These are phyloP conservation scores for Collybia sp. DNA, from an alignment of 768 basidiomycete species.

Conservation along the genomic window DNA sequence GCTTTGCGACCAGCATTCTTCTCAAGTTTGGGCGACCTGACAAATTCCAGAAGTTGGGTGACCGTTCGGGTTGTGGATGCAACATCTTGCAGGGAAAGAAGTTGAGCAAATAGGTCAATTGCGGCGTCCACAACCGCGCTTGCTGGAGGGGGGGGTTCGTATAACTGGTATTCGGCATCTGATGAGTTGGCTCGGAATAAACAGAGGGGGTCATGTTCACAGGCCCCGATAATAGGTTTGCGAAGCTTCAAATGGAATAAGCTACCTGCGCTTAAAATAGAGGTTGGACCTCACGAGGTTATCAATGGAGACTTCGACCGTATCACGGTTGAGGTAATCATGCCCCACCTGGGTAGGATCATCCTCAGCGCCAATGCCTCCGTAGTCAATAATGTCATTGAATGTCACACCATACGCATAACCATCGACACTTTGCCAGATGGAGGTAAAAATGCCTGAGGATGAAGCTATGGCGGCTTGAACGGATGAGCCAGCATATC, in stretches of 20 bases:
- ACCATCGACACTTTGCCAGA: slow-evolving; percentile 87
- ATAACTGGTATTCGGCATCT: slow-evolving; percentile 37
- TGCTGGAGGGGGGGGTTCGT: slow-evolving; percentile 69
- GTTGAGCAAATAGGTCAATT: slow-evolving; percentile 77
- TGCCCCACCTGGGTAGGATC: slow-evolving; percentile 26
- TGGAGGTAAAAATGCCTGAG: slow-evolving; percentile 73
- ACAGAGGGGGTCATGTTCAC: slow-evolving; percentile 81
- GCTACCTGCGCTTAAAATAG: neutral
- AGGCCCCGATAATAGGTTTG: slow-evolving; percentile 76
- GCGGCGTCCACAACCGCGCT: slow-evolving; percentile 87
- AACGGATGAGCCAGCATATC: slow-evolving; percentile 74
- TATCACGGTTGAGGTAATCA: slow-evolving; percentile 68
- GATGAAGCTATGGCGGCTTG: slow-evolving; percentile 91
- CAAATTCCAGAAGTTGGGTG: slow-evolving; percentile 56
- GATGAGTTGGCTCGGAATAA: slow-evolving; percentile 51
- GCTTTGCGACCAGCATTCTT: slow-evolving; percentile 83
- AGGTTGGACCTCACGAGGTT: slow-evolving; percentile 49
- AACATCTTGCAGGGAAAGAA: slow-evolving; percentile 77
- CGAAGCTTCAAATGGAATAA: slow-evolving; percentile 42
- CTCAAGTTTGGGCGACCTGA: slow-evolving; percentile 75
- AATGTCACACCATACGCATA: slow-evolving; percentile 90
- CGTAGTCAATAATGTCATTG: slow-evolving; percentile 47
- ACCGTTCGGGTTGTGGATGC: slow-evolving; percentile 49
- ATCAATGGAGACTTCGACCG: slow-evolving; percentile 77
- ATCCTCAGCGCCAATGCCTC: slow-evolving; percentile 27